Base-by-base conservation (phyloP, 495 filamentous ascomycete species). In the Penicillium pancosmium region DNA sequence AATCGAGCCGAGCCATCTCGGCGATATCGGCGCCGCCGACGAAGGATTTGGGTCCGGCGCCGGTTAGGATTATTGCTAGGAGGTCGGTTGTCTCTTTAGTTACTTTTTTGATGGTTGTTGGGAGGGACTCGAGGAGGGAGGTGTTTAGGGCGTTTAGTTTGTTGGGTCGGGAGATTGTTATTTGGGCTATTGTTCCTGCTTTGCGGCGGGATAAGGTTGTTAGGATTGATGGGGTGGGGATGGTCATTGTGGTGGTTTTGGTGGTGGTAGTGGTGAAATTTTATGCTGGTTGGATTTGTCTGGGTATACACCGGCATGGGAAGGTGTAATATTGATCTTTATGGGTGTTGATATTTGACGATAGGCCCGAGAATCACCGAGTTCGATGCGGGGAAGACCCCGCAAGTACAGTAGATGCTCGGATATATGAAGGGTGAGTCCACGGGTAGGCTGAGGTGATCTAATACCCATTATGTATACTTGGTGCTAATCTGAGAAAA, bases 101-200 rank as follows among this genome's bases (percentile, higher is more conserved):
- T 12, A 64, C n/a, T 16, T 40, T 13, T 36, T 40, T 13, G 25
- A 67, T n/a, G 12, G 56, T 48, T 52, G 48, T 18, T 3, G 57
- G 44, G 38, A 68, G 53, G 18, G 34, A 10, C 8, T 41, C 21
- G 10, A 70, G 62, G 34, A 65, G 65, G 21, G 38, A 16, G 4
- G 52, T 61, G 54, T 65, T 65, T 4, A 69, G 61, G 52, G 61
- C 60, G 57, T 69, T 69, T 48, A 67, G 57, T 51, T 67, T 69
- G 6, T 50, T 38, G 10, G 64, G 64, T 1, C 64, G 64, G 13
- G 67, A 63, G 34, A 69, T 65, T 40, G 64, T 67, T 10, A 67
- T 52, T 23, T 57, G 54, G 18, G 64, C 65, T 54, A 69, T 61
- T 47, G 51, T 63, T 49, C 55, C 54, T 31, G 59, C 59, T 55